A percentile compares a stretch with the other conserved stretches of the same genome.
These are phyloP conservation scores for Starmera dryadoides DNA, from an alignment of 805 yeast species.

Conservation along the genomic window DNA sequence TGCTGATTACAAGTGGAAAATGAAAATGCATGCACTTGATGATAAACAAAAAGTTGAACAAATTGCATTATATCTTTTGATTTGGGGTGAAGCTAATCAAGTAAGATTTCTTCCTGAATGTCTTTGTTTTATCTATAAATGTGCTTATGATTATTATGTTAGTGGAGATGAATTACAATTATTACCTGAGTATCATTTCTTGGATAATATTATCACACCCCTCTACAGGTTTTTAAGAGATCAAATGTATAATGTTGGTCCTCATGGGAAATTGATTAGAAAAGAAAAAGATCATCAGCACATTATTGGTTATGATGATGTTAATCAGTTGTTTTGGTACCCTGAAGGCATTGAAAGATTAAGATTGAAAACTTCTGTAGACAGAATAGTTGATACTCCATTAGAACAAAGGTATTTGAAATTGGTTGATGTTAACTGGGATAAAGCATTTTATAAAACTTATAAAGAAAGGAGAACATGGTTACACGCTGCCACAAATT, in stretches of 20 bases:
- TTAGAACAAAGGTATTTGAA: constrained; percentile 44
- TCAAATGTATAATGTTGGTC: constrained; percentile 44
- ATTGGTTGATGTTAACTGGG: constrained; percentile 57
- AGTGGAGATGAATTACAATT: constrained; percentile 33
- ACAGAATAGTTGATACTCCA: constrained; percentile 43
- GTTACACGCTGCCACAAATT: constrained; percentile 68
- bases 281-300: constrained; percentile 58
- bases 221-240: constrained; percentile 52
- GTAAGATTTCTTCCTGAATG: constrained; percentile 85
- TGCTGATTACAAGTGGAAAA: constrained; percentile 63
- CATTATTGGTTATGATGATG: constrained; percentile 82
- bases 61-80: constrained; percentile 59
- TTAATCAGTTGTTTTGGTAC: constrained; percentile 86
- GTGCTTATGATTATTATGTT: constrained; percentile 61
- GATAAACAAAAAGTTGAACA: constrained; percentile 53
- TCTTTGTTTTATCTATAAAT: constrained; percentile 73
- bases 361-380: constrained; percentile 33
- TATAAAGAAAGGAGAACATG: constrained; percentile 69
- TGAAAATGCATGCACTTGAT: constrained; percentile 37
- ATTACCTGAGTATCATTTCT: constrained; percentile 32
- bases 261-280: constrained; percentile 33
- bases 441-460: constrained; percentile 61
- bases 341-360: constrained; percentile 61
- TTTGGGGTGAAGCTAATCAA: constrained; percentile 92
- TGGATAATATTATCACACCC: constrained; percentile 69